Base-by-base conservation (phyloP, 371 early-diverging fungal species). In the Zychaea mexicana region DNA sequence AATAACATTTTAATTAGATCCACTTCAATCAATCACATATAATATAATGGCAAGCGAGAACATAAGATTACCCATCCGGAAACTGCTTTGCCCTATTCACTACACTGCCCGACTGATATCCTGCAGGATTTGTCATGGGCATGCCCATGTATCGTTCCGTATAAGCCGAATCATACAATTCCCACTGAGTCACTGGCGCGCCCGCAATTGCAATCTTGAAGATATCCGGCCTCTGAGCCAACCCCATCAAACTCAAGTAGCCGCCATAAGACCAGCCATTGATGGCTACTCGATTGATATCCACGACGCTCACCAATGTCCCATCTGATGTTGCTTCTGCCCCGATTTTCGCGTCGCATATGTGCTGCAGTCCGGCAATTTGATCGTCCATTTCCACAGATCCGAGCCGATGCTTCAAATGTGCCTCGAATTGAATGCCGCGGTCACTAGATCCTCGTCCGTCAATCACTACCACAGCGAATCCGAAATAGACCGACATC, bases 261-360 rank as follows among this genome's bases (percentile, higher is more conserved):
- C 94, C 94, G 30, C 92, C 90, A 73, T 88, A 90, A 12, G 88
- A 87, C 90, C 90, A 91, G 0, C 90, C 90, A 46, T 85, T 82
- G 30, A 92, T 83, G 3, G 89, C 90, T 2, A 92, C 61, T 8
- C 88, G 80, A 8, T 77, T 66, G 39, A 84, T 57, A 71, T 92
- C 89, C 46, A 92, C 70, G 9, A 79, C 76, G 57, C 71, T 72
- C 22, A 45, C 68, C 12, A 60, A 15, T 15, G 52, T 19, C 0
- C 68, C 66, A 9, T 57, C 61, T 9, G 49, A 28, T 0, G 70
- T 64, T 4, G 67, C 61, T 10, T 82, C 68, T 2, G 84, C 84
- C 1, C 82, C 86, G 60, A 85, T 71, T 33, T 79, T 77, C 0
- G 79, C 76, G 17, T 66, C 53, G 0, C 78, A 69, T 22, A 94